Evolutionary conservation across 331 rosid species (phyloP).

Genomic region (Acacia pycnantha): DNA sequence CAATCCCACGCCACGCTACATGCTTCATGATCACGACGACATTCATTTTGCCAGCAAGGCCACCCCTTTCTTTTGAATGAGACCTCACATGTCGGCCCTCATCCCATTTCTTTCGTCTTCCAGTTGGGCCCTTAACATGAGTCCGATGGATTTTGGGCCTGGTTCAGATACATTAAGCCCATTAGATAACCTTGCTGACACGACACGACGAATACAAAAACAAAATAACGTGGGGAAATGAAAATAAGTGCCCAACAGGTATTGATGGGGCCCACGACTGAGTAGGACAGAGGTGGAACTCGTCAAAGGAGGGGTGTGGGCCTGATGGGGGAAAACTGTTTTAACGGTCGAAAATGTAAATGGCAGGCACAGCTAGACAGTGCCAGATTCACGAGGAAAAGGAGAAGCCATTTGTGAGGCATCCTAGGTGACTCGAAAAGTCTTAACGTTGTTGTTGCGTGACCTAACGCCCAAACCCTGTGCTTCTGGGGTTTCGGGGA

Average conservation of each 20-base stretch:
- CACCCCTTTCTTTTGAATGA: not conserved
- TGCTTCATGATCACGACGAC: not conserved
- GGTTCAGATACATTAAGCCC: not conserved
- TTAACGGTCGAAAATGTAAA: conserved; percentile 26
- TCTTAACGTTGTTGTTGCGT: not conserved
- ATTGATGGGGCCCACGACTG: not conserved
- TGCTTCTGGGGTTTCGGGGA: not conserved
- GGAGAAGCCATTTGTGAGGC: conserved; percentile 8
- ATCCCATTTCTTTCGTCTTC: not conserved
- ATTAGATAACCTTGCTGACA: not conserved
- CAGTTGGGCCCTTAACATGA: not conserved
- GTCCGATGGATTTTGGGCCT: not conserved
- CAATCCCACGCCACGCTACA: not conserved
- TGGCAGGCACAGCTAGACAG: conserved; percentile 21
- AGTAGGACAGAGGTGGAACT: not conserved
- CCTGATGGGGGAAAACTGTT: not conserved
- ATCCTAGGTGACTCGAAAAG: conserved; percentile 34
- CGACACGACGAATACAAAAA: not conserved
- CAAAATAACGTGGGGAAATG: not conserved
- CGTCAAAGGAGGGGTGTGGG: not conserved
- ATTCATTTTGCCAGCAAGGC: not conserved
- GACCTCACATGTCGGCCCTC: not conserved
- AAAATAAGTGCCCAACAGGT: not conserved
- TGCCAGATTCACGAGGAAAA: not conserved
- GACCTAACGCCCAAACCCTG: not conserved